Evolutionary conservation across 495 filamentous ascomycete species (phyloP).

Genomic region (Ascodesmis nigricans): DNA sequence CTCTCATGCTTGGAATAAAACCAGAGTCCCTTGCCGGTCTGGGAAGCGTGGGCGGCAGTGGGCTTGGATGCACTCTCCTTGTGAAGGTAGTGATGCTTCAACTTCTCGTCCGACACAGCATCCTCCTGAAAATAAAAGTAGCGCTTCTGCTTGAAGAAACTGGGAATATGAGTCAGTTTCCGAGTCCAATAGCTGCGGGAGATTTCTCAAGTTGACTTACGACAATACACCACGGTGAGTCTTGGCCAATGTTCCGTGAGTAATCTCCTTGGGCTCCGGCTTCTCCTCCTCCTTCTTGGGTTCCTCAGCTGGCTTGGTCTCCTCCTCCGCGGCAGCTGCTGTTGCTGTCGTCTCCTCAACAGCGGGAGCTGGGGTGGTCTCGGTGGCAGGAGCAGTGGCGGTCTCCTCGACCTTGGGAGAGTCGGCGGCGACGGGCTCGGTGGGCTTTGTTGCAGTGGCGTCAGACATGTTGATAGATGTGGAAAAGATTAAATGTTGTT

Average conservation of each 20-base stretch:
- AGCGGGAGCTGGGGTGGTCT: slow-evolving; percentile 29
- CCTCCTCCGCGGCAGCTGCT: slow-evolving; percentile 21
- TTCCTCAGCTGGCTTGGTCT: slow-evolving; percentile 27
- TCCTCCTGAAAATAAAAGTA: slow-evolving; percentile 90
- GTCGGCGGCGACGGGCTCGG: slow-evolving; percentile 26
- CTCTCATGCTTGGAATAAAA: slow-evolving; percentile 74
- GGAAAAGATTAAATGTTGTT: slow-evolving; percentile 3
- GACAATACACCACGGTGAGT: slow-evolving; percentile 47
- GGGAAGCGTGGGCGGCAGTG: slow-evolving; percentile 63
- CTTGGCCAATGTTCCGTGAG: slow-evolving; percentile 34
- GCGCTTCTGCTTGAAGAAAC: slow-evolving; percentile 33
- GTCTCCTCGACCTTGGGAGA: slow-evolving; percentile 27
- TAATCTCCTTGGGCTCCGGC: slow-evolving; percentile 35
- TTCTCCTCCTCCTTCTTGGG: slow-evolving; percentile 31
- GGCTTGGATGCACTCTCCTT: slow-evolving; percentile 75
- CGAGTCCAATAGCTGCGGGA: not conserved
- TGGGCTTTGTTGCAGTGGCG: slow-evolving; percentile 22
- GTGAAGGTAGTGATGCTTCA: slow-evolving; percentile 51
- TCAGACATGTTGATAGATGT: slow-evolving; percentile 17
- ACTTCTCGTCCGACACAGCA: slow-evolving; percentile 49
- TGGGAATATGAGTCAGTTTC: slow-evolving; percentile 6
- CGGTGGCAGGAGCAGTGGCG: slow-evolving; percentile 23
- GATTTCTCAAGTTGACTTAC: slow-evolving; percentile 33
- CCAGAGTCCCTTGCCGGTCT: slow-evolving; percentile 88
- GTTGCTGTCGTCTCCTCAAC: slow-evolving; percentile 26